Evolutionary conservation across 2,329 filamentous ascomycete species (phyloP), one percentile per base, ranked within the genome.

Genomic region (Phoma sp.): DNA sequence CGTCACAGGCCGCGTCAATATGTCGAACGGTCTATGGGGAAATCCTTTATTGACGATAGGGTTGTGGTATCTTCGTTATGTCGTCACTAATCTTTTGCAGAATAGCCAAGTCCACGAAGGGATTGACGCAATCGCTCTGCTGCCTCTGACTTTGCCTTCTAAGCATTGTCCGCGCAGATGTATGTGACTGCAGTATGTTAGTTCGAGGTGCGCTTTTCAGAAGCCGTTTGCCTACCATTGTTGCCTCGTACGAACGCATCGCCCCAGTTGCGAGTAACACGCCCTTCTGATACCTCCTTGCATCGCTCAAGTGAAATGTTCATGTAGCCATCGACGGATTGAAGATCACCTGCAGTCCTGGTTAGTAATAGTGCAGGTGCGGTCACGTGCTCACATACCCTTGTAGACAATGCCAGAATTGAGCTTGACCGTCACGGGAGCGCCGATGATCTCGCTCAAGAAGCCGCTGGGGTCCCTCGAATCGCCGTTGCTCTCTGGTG

Each of bases 371-470:
- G 13, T 36, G 22, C 3, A 14, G 3, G 33, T 23, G 4, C 10
- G 18, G 24, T 52, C 36, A 58, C 42, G 47, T 54, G 46, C 13
- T 32, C 6, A 58, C 55, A 10, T 69, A 93, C 93, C 95, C 84
- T 95, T 97, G 83, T 97, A 99, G 59, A 98, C 88, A 57, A 97
- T 92, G 49, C 95, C 95, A n/a, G 93, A 97, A 79, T 99, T 99
- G 66, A 99, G 84, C 80, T 98, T 98, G 64, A 99, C 93, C 1
- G 91, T 96, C 63, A 99, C 95, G 33, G 91, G 87, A 61, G 91
- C 91, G 57, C 93, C 93, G 70, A 96, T 96, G 73, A 99, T 96
- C 73, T 96, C 91, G 76, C 89, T 87, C 55, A 99, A 82, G 76
- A 99, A 99, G 64, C 89, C 88, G 10, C 93, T 96, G 4, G 95